Evolutionary conservation across 2,329 filamentous ascomycete genomes (phyloP), one percentile per base, ranked within the genome.

Genomic region (Trichoderma hamatum): DNA sequence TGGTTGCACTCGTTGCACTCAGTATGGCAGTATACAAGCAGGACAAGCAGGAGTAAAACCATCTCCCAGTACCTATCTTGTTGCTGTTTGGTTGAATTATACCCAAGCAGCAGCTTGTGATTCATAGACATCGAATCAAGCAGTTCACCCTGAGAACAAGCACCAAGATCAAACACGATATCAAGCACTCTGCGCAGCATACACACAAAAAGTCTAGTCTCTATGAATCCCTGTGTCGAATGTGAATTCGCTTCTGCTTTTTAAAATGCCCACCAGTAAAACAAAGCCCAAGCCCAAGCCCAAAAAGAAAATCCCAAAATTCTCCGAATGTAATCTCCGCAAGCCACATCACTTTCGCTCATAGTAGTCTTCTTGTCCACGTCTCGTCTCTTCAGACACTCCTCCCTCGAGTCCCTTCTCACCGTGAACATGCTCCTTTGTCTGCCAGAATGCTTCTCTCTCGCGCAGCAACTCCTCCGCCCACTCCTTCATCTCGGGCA

Each of bases 401-500:
- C 77, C 79, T 13, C 78, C 79, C 3, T 75, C 69, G 10, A 79
- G 74, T 13, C 83, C 83, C 28, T 77, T 76, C 66, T 85, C 82
- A 10, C 84, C 84, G 16, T 84, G 79, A 9, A 84, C 77, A 59
- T 85, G 84, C 43, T 75, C 75, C 75, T 84, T 82, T 24, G 77
- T 78, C 34, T 82, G 84, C 93, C 93, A 97, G 75, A 93, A 90
- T 34, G 82, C 84, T 73, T 90, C 85, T 68, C 94, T 85, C 83
- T 98, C 95, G 74, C 84, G 82, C 72, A 98, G 82, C 34, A 97
- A 82, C 72, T 93, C 89, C 30, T 86, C 84, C 0, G 90, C 91
- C 95, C 95, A 98, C 14, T 83, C 86, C 81, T 90, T 88, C 73
- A 94, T 91, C 82, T 97, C 95, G 0, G 89, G 87, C 72, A 96